Percentiles rank a stretch among this genome's conserved stretches.
These are phyloP conservation scores for Diospyros kaki DNA, from an alignment of 148 eudicot genomes.

Conservation along the genomic window DNA sequence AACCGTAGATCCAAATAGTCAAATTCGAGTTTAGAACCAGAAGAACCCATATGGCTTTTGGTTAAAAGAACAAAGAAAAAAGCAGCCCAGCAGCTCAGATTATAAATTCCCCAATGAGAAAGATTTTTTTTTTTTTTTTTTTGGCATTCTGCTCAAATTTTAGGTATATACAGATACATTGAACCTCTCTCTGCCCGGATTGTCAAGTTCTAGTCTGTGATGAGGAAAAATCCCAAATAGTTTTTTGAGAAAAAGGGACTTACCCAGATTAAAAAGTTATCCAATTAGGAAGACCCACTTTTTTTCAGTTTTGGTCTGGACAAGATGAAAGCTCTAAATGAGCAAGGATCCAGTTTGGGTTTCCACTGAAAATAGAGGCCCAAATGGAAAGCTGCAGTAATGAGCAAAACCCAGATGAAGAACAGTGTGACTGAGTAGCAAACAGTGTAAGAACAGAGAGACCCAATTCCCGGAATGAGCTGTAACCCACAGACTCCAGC, in stretches of 20 bases:
- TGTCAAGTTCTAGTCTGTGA: background rate
- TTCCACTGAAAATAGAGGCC: background rate
- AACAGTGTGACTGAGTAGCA: background rate
- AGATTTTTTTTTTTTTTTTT: background rate
- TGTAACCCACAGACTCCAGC: background rate
- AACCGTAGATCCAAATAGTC: too few relatives aligned
- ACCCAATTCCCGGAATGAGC: background rate
- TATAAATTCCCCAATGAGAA: background rate
- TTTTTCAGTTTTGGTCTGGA: background rate
- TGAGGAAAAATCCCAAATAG: background rate
- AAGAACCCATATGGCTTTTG: too few relatives aligned
- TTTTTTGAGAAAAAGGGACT: background rate
- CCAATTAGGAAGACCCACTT: constrained; percentile 7
- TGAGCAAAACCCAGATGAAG: background rate
- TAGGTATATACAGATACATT: too few relatives aligned
- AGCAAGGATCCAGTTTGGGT: background rate
- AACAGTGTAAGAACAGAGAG: background rate
- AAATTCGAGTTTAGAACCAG: too few relatives aligned
- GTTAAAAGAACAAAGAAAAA: too few relatives aligned
- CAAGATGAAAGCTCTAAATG: background rate
- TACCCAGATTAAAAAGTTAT: constrained; percentile 9
- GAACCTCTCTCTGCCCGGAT: background rate
- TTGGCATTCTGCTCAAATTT: too few relatives aligned
- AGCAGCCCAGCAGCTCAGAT: too few relatives aligned
- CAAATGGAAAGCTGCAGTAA: background rate